Base-by-base conservation (phyloP, 192 early-diverging fungal species). In the Rhizophagus sp. region DNA sequence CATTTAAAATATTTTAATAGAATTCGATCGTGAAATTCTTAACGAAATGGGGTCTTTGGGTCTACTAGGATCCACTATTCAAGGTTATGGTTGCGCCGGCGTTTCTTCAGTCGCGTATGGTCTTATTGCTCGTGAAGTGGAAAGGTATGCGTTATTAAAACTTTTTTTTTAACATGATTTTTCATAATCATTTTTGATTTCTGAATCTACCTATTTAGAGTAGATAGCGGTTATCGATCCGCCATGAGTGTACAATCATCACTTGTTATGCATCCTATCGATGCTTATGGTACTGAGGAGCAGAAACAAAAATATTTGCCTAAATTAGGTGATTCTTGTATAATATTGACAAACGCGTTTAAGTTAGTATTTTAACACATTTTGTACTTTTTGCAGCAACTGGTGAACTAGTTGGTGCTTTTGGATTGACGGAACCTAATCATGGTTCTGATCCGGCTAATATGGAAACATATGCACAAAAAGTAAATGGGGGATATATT, bases 201-300 rank as follows among this genome's bases (percentile, higher is more conserved):
- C 25, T 27, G 36, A 81, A 36, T 41, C 39, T 4, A 44, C n/a
- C 76, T 50, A 41, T 49, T 75, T 61, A 93, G 92, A 81, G 91
- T 99, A 36, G 97, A 98, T 82, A 93, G 92, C 63, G 97, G 97
- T n/a, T 99, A 98, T 84, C 92, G 97, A 67, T 96, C 95, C 63
- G 96, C 97, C 27, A 98, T 99, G 97, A 95, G 93, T 84, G 97
- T 99, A 74, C 97, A 98, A 87, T 97, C 96, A 12, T 97, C 96
- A n/a, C 85, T 99, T 62, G 97, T 99, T 27, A 99, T 99, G 97
- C 94, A 97, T 75, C 97, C 97, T 62, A 98, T 99, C 76, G 90
- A 99, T 83, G 95, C 95, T 75, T 98, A 96, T 86, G 97, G 97
- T 62, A 94, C 94, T 3, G 90, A 92, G 50, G 92, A 83, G 50